Base-by-base conservation (phyloP, 495 filamentous ascomycete species). In the Cetradonia linearis region DNA sequence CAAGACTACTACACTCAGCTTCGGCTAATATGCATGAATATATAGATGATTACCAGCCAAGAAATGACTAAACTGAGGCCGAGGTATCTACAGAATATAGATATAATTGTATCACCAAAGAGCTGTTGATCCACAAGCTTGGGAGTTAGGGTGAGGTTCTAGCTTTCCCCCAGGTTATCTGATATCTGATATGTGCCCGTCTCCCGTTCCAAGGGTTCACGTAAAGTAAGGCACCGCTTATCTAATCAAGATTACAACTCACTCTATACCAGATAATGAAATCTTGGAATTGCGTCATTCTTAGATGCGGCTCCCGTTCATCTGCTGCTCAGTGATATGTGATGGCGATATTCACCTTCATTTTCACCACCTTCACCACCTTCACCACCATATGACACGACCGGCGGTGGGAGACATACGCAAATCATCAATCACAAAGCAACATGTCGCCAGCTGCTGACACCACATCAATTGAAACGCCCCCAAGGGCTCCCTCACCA, bases 401-500 rank as follows among this genome's bases (percentile, higher is more conserved):
- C 3, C 8, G 42, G 9, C 3, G 8, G 13, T 13, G 20, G 3
- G 42, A 46, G 10, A n/a, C n/a, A n/a, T n/a, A n/a, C n/a, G n/a
- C n/a, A n/a, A 10, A 20, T 13, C 13, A 13, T 10, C 18, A n/a
- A 7, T n/a, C 11, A 27, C 4, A 33, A 40, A 30, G 48, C 65
- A 70, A 38, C 42, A 78, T 77, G 73, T 70, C 73, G 30, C 55
- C 66, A 40, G 20, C 62, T 30, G 25, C 38, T 38, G 42, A 46
- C 25, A 72, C 75, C n/a, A 66, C 72, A 44, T 70, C 78, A 13
- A 81, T 83, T 60, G 77, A 82, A 60, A 83, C 81, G 9, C 81
- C 81, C 20, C 79, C 78, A 10, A 71, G 81, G 30, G 74, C 80
- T 37, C 76, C 81, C 16, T 81, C 81, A 20, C 81, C 83, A 58